Percentiles rank a stretch among this genome's conserved stretches.
These are phyloP conservation scores for Fraxinus dipetala DNA, from an alignment of 305 asterid species.

Conservation along the genomic window DNA sequence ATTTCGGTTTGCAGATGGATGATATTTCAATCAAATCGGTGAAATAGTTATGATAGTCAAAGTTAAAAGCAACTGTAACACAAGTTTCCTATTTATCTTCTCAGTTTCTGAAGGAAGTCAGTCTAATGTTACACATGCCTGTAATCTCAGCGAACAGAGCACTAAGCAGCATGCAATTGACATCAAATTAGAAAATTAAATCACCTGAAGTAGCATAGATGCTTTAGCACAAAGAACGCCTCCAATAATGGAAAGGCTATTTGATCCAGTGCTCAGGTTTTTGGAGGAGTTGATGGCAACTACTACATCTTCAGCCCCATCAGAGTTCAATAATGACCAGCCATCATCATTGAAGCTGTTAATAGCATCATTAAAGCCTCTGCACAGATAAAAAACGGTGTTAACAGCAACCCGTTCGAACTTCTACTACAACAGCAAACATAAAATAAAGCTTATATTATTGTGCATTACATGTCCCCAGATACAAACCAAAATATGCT, in stretches of 20 bases:
- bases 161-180: background rate
- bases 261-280: conserved; percentile 36
- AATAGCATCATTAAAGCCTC: conserved; percentile 88
- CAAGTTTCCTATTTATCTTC: background rate
- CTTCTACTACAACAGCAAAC: background rate
- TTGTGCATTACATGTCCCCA: background rate
- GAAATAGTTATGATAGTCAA: background rate
- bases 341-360: conserved; percentile 85
- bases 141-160: background rate
- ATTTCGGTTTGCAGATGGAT: background rate
- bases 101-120: background rate
- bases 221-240: conserved; percentile 89
- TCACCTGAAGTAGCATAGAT: conserved; percentile 87
- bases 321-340: conserved; percentile 73
- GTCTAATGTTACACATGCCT: background rate
- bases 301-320: conserved; percentile 75
- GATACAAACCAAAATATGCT: background rate
- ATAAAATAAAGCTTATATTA: background rate
- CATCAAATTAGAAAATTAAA: background rate
- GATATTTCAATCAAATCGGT: background rate
- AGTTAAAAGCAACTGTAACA: background rate
- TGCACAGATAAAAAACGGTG: conserved; percentile 26
- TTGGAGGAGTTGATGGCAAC: conserved; percentile 64
- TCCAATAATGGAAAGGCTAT: conserved; percentile 52
- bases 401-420: background rate